phyloP scores from a whole-genome alignment of 2,329 filamentous ascomycete genomes.

The Cercospora sp. region DNA sequence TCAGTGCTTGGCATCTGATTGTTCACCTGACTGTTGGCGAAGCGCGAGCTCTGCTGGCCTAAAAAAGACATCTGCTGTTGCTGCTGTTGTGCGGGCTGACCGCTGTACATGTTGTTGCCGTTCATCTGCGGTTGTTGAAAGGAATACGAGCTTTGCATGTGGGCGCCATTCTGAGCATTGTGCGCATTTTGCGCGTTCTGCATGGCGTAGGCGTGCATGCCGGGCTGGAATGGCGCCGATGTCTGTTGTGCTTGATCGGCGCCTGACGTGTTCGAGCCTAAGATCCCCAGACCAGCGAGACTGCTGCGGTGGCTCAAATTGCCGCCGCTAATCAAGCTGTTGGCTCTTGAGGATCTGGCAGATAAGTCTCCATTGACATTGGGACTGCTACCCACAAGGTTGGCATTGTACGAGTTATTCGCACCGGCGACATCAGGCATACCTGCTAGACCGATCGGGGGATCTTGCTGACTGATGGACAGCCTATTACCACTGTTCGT shows the following conservation, averaged over 20 bases:
- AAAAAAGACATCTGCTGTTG: slow-evolving; percentile 41
- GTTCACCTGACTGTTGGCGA: slow-evolving; percentile 40
- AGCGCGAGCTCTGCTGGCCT: slow-evolving; percentile 42
- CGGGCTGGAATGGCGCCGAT: slow-evolving; percentile 34
- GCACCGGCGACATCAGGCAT: slow-evolving; percentile 38
- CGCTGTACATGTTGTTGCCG: slow-evolving; percentile 34
- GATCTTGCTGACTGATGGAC: slow-evolving; percentile 40
- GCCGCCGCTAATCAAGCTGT: slow-evolving; percentile 49
- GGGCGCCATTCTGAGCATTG: slow-evolving; percentile 26
- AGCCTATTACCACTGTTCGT: slow-evolving; percentile 50
- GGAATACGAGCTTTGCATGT: slow-evolving; percentile 36
- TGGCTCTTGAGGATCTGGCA: slow-evolving; percentile 50
- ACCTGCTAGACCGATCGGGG: slow-evolving; percentile 39
- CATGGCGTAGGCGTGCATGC: slow-evolving; percentile 39
- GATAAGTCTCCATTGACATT: slow-evolving; percentile 46
- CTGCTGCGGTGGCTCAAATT: slow-evolving; percentile 38
- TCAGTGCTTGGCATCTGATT: slow-evolving; percentile 36
- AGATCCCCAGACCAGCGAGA: slow-evolving; percentile 37
- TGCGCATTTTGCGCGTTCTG: slow-evolving; percentile 30
- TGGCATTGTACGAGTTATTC: slow-evolving; percentile 32
- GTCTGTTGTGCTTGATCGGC: slow-evolving; percentile 33
- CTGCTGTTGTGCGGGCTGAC: slow-evolving; percentile 31
- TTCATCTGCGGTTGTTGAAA: slow-evolving; percentile 36
- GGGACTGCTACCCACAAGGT: slow-evolving; percentile 38
- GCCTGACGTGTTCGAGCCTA: slow-evolving; percentile 33